Evolutionary conservation across 139 green algal genomes (phyloP), one percentile per base, ranked within the genome.

Genomic region (Chlamydomonas urium): DNA sequence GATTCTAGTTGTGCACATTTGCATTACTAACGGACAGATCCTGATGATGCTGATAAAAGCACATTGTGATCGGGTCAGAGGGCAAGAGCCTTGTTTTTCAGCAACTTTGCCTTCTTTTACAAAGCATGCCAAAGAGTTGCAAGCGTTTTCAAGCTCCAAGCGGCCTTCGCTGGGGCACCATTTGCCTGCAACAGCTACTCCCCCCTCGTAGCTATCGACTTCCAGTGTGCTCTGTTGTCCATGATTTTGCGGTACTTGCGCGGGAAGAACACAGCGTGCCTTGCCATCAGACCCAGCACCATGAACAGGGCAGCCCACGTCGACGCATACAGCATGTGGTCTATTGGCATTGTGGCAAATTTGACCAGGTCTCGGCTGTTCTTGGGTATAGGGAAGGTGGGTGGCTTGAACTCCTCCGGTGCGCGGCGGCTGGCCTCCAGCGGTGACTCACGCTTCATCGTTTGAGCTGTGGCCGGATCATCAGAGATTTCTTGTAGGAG

Each of bases 311-410:
- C 59, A 26, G 2, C 61, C 79, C 79, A 84, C 33, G 74, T 77
- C 32, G 57, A 35, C 0, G 65, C 66, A 47, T 84, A 84, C n/a
- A 76, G 71, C 21, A 66, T 35, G 47, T 84, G 79, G 66, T 84
- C 79, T 2, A 29, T 17, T 0, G 75, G 75, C 75, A 81, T 81
- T 32, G 69, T 76, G 56, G n/a, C 56, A 31, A 28, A 28, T 17
- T 17, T 63, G 56, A 19, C 56, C n/a, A 63, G 14, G 28, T 67
- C 59, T 24, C 38, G 6, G 4, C 19, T 29, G 31, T 67, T 47
- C 71, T 71, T 77, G 45, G 71, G 71, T 38, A 77, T 77, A 42
- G 71, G 59, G 59, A 45, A 67, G 4, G 23, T 38, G 17, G 59
- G 29, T 23, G 59, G 31, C 10, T 4, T 38, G 21, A 24, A 24